Base-by-base conservation (phyloP, 78 protist species). In the Emiliania huxleyi region DNA sequence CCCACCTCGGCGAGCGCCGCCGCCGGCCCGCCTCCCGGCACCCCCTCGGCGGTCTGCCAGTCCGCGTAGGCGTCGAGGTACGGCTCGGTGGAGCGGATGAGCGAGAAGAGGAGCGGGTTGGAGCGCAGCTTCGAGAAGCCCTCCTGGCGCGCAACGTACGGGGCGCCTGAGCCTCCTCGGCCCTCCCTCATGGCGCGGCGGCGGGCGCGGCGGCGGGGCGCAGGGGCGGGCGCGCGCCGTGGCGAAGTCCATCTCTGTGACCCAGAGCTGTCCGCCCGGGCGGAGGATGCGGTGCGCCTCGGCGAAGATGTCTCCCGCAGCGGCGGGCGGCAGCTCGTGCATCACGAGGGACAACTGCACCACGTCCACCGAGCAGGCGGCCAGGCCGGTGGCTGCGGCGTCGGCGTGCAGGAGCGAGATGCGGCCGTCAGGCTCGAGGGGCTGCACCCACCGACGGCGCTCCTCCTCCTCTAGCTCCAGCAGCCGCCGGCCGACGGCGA, bases 241-340 rank as follows among this genome's bases (percentile, higher is more conserved):
- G 4, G 1, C 49, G 38, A 81, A 81, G 56, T 81, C 89, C 89
- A 81, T 81, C 89, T 81, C 89, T 38, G 49, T 11, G 35, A 81
- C 23, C 89, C 89, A 81, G 38, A 81, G 55, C 89, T 81, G 89
- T 3, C 89, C 89, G 56, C 89, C 89, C 12, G 89, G 89, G 38
- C 89, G 89, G 38, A 81, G 55, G 6, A 81, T 25, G 56, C 89
- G 89, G 15, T 1, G 8, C 40, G 89, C 89, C 62, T 81, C 89
- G 55, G 49, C 48, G 33, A 1, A 1, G 26, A 44, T 38, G 29
- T 3, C 38, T 19, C 35, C 15, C 6, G 25, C 11, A 26, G 37
- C 89, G 40, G 6, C 23, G 11, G 46, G 89, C 56, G 89, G 89
- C 89, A 81, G 89, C 55, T 81, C 89, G 22, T 81, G 89, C 18